Base-by-base conservation (phyloP, 768 basidiomycete genomes). In the Leucosporidium scottii region DNA sequence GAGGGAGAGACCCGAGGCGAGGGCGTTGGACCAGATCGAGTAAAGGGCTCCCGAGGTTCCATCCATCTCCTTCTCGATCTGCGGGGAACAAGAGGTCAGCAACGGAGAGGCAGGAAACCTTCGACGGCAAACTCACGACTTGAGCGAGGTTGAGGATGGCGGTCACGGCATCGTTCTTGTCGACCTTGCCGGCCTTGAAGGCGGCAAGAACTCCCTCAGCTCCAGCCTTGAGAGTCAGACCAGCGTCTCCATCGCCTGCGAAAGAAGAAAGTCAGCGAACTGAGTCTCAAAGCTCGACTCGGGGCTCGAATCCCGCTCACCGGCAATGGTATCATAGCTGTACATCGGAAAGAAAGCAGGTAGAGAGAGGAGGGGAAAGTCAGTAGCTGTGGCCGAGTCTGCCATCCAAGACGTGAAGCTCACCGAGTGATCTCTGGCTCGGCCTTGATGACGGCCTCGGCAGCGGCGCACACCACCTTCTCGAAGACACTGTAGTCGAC, bases 281-380 rank as follows among this genome's bases (percentile, higher is more conserved):
- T 5, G 10, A 10, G 10, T 34, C 34, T 34, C 34, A 34, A 10
- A 34, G 34, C 34, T 34, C 34, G 34, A n/a, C n/a, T n/a, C n/a
- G n/a, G n/a, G n/a, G n/a, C n/a, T n/a, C n/a, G n/a, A n/a, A n/a
- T n/a, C n/a, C n/a, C 5, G 34, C 34, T 34, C 39, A 31, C 93
- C 93, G 7, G 90, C 89, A 60, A 96, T 87, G 66, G 84, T 86
- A 77, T 98, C 93, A 85, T 91, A 88, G 28, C 83, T 79, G n/a
- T 12, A 9, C 8, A 15, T 44, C 10, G 39, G 2, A 15, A 44
- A 17, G 39, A 44, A 13, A 44, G 39, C 8, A 44, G 15, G 39
- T 2, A 44, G 39, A 44, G 15, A 44, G 6, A 17, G 15, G 15
- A 44, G 6, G 39, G 10, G 13, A 44, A 9, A 44, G 39, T 44